A percentile compares a stretch with the other conserved stretches of the same genome.
phyloP scores from a whole-genome alignment of 2,329 filamentous ascomycete species.

The Fusarium keratoplasticum region DNA sequence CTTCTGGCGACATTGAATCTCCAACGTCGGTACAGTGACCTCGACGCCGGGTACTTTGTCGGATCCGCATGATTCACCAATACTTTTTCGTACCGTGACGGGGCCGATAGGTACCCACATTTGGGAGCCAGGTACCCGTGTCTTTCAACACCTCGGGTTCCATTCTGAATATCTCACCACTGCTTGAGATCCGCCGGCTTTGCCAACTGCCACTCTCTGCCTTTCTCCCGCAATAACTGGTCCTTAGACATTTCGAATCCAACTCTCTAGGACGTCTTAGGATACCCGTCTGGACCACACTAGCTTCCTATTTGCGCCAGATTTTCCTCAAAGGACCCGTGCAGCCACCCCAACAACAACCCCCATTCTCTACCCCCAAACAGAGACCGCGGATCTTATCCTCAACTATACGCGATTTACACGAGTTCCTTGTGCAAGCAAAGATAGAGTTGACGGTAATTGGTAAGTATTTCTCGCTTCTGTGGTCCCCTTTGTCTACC shows the following conservation, averaged over 20 bases:
- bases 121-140: slow-evolving; percentile 23
- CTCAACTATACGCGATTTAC: not conserved
- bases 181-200: slow-evolving; percentile 13
- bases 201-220: slow-evolving; percentile 5
- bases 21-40: slow-evolving; percentile 4
- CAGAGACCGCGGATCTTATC: not conserved
- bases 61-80: slow-evolving; percentile 7
- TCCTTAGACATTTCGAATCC: not conserved
- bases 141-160: slow-evolving; percentile 14
- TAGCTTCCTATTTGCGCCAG: not conserved
- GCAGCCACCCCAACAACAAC: slow-evolving; percentile 22
- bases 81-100: slow-evolving; percentile 1
- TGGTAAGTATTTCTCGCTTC: not conserved
- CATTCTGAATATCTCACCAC: slow-evolving; percentile 31
- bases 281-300: not conserved
- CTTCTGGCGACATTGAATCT: not conserved
- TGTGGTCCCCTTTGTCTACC: not conserved
- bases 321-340: slow-evolving; percentile 5
- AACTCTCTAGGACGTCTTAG: not conserved
- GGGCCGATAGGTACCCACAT: slow-evolving; percentile 22
- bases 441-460: not conserved
- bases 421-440: not conserved
- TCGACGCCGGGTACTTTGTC: slow-evolving; percentile 2
- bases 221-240: not conserved
- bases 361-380: slow-evolving; percentile 7